Evolutionary conservation across 2,329 filamentous ascomycete genomes (phyloP).

Genomic region (Colletotrichum sp.): DNA sequence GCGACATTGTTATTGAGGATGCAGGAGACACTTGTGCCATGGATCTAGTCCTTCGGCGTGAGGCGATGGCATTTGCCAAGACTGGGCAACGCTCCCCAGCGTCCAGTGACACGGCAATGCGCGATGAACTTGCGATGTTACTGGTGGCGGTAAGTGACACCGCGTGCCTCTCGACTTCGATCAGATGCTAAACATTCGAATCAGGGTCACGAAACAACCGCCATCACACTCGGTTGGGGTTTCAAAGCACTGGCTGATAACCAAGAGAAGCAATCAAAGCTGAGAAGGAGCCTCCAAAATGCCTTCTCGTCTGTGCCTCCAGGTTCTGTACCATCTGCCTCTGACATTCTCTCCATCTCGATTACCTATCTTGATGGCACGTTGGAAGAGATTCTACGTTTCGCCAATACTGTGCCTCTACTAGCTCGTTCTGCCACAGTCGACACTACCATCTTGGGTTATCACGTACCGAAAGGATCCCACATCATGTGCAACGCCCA

Average conservation of each 20-base stretch:
- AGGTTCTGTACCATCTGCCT: not conserved
- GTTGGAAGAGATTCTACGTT: not conserved
- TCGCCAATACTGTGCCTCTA: not conserved
- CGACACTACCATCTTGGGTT: not conserved
- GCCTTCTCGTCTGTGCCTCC: not conserved
- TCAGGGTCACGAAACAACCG: not conserved
- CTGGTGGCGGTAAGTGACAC: not conserved
- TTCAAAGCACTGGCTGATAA: not conserved
- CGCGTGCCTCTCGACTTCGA: not conserved
- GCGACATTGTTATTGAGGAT: not conserved
- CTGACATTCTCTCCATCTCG: not conserved
- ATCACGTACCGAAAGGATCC: not conserved
- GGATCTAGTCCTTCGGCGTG: not conserved
- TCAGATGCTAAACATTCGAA: not conserved
- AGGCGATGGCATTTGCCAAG: not conserved
- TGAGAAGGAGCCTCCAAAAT: not conserved
- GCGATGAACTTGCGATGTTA: not conserved
- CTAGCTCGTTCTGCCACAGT: not conserved
- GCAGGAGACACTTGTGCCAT: not conserved
- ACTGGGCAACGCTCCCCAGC: not conserved
- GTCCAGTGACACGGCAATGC: not conserved
- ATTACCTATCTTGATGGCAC: not conserved
- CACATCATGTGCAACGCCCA: not conserved
- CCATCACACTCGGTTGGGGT: not conserved
- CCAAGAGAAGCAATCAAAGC: not conserved